A percentile compares a stretch with the other conserved stretches of the same genome.
Conservation (phyloP, 371 early-diverging fungal genomes). For the Rhizopus stolonifer region DNA sequence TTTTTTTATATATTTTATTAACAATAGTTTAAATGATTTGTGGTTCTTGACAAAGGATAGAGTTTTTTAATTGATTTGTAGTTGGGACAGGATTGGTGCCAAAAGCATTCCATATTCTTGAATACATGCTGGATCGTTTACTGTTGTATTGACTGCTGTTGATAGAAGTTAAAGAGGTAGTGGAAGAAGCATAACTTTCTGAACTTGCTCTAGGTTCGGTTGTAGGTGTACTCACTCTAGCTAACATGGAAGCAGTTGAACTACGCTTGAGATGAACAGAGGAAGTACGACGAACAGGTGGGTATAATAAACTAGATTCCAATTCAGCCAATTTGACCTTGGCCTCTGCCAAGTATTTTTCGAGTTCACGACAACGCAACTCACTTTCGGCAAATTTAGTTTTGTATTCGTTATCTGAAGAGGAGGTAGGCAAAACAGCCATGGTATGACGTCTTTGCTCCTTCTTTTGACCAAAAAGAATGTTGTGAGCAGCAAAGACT, state of each 20-base stretch:
- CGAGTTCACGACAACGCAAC: conserved; percentile 49
- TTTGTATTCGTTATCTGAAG: conserved; percentile 27
- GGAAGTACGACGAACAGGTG: conserved; percentile 16
- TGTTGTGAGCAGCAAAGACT: conserved; percentile 45
- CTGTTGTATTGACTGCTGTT: conserved; percentile 28
- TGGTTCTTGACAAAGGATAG: conserved; percentile 24
- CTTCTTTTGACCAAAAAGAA: conserved; percentile 30
- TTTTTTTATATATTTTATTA: too few species aligned
- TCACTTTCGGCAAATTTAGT: conserved; percentile 43
- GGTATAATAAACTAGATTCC: conserved; percentile 25
- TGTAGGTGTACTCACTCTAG: conserved; percentile 31
- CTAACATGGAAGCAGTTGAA: conserved; percentile 31
- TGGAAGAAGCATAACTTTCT: conserved; percentile 43
- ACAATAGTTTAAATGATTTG: conserved; percentile 13
- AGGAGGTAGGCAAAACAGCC: background rate
- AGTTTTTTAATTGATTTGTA: conserved; percentile 4
- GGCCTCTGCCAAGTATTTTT: conserved; percentile 49
- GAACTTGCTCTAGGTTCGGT: conserved; percentile 28
- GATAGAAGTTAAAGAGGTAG: conserved; percentile 36
- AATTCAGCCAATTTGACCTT: conserved; percentile 48
- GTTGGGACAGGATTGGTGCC: conserved; percentile 7
- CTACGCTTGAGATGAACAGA: conserved; percentile 24
- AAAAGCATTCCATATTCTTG: conserved; percentile 44
- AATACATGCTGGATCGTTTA: conserved; percentile 51
- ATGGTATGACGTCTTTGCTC: conserved; percentile 21